Conservation (phyloP, 495 filamentous ascomycete species). For the Aspergillus nidulans region DNA sequence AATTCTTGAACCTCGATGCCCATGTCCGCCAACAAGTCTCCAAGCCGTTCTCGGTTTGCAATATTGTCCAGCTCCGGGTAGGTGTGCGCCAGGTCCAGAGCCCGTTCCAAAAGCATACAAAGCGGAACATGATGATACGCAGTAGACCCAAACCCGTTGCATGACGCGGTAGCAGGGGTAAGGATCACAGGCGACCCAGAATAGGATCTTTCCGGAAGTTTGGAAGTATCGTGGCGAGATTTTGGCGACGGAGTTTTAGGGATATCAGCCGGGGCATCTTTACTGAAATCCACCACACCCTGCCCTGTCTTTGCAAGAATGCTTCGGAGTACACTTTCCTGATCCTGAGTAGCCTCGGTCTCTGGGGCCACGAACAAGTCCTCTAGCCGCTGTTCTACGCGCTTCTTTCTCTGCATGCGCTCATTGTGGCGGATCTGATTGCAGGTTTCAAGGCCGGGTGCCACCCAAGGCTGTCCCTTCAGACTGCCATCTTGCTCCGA, state of each 20-base stretch:
- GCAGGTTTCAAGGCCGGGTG: conserved; percentile 23
- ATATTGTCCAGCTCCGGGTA: conserved; percentile 18
- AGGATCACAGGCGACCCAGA: conserved; percentile 11
- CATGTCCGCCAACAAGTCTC: conserved; percentile 13
- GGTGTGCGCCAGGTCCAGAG: conserved; percentile 10
- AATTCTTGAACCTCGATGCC: conserved; percentile 2
- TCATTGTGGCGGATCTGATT: conserved; percentile 19
- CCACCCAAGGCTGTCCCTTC: conserved; percentile 11
- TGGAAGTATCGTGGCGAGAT: neutral
- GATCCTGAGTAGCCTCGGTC: neutral
- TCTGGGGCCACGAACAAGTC: conserved; percentile 18
- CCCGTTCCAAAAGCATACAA: conserved; percentile 10
- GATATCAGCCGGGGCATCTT: neutral
- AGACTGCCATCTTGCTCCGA: conserved; percentile 19
- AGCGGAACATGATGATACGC: conserved; percentile 16
- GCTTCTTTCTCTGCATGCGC: conserved; percentile 6
- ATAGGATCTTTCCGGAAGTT: neutral
- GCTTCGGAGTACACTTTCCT: neutral
- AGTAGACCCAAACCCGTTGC: conserved; percentile 5
- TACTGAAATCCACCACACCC: neutral
- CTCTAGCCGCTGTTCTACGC: conserved; percentile 14
- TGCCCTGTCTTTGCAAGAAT: conserved; percentile 12
- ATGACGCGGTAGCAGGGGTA: neutral
- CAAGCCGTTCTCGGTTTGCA: conserved; percentile 15
- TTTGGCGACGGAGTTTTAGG: conserved; percentile 3